phyloP scores from a whole-genome alignment of 2,329 filamentous ascomycete genomes.

The Aureobasidium sp. region DNA sequence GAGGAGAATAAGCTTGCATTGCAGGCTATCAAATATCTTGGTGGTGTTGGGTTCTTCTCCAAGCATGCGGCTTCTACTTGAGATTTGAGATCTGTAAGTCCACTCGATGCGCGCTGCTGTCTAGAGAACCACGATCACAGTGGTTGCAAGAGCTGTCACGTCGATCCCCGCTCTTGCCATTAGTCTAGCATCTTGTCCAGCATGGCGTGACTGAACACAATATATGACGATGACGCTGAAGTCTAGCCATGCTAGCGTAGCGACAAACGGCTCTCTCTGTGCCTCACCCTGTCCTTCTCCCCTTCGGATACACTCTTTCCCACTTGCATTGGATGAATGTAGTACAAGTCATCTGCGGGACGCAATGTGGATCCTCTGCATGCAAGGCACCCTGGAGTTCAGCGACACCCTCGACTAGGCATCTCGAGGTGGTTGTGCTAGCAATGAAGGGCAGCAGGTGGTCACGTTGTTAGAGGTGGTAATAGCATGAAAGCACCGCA shows the following conservation, averaged over 20 bases:
- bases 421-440: background rate
- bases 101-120: background rate
- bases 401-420: background rate
- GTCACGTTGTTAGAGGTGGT: background rate
- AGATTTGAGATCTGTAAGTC: background rate
- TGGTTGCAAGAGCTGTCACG: background rate
- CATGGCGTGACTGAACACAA: background rate
- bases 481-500: background rate
- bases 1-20: conserved; percentile 36
- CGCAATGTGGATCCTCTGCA: background rate
- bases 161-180: background rate
- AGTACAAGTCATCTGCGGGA: background rate
- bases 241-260: too few relatives aligned
- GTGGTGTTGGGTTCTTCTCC: conserved; percentile 35
- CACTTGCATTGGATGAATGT: background rate
- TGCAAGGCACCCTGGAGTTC: background rate
- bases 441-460: background rate
- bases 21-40: conserved; percentile 41
- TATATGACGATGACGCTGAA: background rate
- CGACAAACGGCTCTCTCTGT: background rate
- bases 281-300: too few relatives aligned
- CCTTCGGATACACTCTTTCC: too few relatives aligned
- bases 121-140: background rate
- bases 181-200: background rate
- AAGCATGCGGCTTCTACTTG: conserved; percentile 2